Conservation (phyloP, 495 filamentous ascomycete genomes). For the Podospora conica region DNA sequence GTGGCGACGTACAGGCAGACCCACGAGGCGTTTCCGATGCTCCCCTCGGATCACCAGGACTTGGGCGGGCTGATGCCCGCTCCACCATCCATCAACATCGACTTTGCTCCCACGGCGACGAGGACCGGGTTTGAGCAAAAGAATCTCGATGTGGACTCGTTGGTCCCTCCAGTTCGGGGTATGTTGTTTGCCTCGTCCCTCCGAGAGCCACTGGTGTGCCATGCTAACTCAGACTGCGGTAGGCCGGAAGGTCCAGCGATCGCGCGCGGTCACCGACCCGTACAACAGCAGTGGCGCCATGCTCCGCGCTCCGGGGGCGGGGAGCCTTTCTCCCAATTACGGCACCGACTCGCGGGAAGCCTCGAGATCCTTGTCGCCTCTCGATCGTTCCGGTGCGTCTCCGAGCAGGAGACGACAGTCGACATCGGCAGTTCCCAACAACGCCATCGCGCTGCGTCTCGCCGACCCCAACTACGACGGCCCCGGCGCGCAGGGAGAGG, state of each 20-base stretch:
- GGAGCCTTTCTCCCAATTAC: slow-evolving; percentile 41
- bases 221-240: slow-evolving; percentile 8
- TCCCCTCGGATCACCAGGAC: slow-evolving; percentile 39
- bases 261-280: slow-evolving; percentile 70
- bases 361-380: slow-evolving; percentile 64
- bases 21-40: slow-evolving; percentile 52
- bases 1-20: slow-evolving; percentile 51
- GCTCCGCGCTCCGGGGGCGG: slow-evolving; percentile 31
- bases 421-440: slow-evolving; percentile 77
- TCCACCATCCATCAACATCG: slow-evolving; percentile 86
- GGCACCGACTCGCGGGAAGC: slow-evolving; percentile 43
- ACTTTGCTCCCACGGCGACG: slow-evolving; percentile 72
- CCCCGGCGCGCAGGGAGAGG: slow-evolving; percentile 39
- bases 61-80: slow-evolving; percentile 65
- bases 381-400: slow-evolving; percentile 51
- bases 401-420: slow-evolving; percentile 71
- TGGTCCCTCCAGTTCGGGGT: slow-evolving; percentile 85
- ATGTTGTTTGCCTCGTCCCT: slow-evolving; percentile 26
- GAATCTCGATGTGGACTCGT: slow-evolving; percentile 63
- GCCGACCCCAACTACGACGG: slow-evolving; percentile 78
- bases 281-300: slow-evolving; percentile 45
- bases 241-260: slow-evolving; percentile 50
- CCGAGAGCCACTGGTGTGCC: neutral
- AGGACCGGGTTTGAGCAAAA: slow-evolving; percentile 69
- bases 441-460: slow-evolving; percentile 88